A percentile compares a stretch with the other conserved stretches of the same genome.
Evolutionary conservation across 768 basidiomycete genomes (phyloP).

Genomic region (Mycena alexandri): DNA sequence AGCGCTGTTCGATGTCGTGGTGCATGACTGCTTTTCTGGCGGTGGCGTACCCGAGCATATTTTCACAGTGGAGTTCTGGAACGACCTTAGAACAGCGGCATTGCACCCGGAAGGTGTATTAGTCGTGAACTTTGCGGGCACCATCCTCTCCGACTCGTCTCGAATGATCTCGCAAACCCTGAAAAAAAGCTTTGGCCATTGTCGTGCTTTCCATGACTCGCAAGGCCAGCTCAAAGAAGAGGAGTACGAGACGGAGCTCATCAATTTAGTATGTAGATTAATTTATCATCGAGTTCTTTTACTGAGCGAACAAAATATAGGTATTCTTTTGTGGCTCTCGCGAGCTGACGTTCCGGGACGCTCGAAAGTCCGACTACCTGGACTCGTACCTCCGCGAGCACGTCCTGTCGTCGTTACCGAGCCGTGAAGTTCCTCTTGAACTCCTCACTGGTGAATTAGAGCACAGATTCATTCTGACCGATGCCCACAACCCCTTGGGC

Average conservation of each 20-base stretch:
- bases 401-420: slow-evolving; percentile 64
- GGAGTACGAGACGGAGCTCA: slow-evolving; percentile 63
- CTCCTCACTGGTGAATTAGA: slow-evolving; percentile 57
- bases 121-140: slow-evolving; percentile 91
- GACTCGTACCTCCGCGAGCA: slow-evolving; percentile 75
- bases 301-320: slow-evolving; percentile 51
- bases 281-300: background rate
- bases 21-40: slow-evolving; percentile 96
- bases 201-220: slow-evolving; percentile 87
- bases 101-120: slow-evolving; percentile 81
- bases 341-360: slow-evolving; percentile 68
- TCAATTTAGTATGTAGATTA: slow-evolving; percentile 73
- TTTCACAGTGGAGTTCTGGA: slow-evolving; percentile 89
- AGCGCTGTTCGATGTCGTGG: slow-evolving; percentile 73
- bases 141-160: slow-evolving; percentile 69
- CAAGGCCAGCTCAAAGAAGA: slow-evolving; percentile 60
- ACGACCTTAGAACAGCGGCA: slow-evolving; percentile 65
- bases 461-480: slow-evolving; percentile 68
- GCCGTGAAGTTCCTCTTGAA: slow-evolving; percentile 67
- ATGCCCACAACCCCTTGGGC: slow-evolving; percentile 71
- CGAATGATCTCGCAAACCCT: slow-evolving; percentile 80
- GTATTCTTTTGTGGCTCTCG: slow-evolving; percentile 86
- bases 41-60: slow-evolving; percentile 90
- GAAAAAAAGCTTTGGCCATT: slow-evolving; percentile 76
- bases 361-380: slow-evolving; percentile 70